phyloP scores from a whole-genome alignment of 805 yeast genomes.

The Brettanomyces sp. region DNA sequence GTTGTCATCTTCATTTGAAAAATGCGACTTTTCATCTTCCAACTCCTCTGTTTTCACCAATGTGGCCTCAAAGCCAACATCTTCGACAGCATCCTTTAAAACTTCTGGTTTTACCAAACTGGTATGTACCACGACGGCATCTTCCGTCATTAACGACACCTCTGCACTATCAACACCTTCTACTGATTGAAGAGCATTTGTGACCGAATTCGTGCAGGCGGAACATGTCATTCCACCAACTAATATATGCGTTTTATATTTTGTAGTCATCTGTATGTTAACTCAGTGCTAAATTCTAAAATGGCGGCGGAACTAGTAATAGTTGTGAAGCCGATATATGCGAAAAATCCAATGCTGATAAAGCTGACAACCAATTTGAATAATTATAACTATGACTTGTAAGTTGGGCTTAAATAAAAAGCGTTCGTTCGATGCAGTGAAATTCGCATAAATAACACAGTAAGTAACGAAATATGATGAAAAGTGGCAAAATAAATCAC shows the following conservation, averaged over 20 bases:
- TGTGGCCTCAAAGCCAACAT: slow-evolving; percentile 54
- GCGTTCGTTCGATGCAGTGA: too few relatives aligned
- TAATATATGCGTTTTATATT: slow-evolving; percentile 12
- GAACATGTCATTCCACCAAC: slow-evolving; percentile 88
- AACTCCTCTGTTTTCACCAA: not conserved
- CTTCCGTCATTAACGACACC: slow-evolving; percentile 71
- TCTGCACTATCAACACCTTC: slow-evolving; percentile 29
- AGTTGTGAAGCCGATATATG: too few relatives aligned
- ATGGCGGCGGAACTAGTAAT: too few relatives aligned
- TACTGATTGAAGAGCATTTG: slow-evolving; percentile 18
- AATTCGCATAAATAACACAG: too few relatives aligned
- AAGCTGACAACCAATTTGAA: too few relatives aligned
- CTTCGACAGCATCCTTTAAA: slow-evolving; percentile 53
- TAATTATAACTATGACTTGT: too few relatives aligned
- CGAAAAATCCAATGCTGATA: too few relatives aligned
- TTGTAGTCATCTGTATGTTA: not conserved
- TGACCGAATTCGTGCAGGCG: slow-evolving; percentile 66
- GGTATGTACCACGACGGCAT: slow-evolving; percentile 50
- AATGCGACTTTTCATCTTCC: not conserved
- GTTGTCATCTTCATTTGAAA: not conserved
- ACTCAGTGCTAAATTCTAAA: too few relatives aligned
- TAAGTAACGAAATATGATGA: too few relatives aligned
- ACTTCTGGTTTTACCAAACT: slow-evolving; percentile 19
- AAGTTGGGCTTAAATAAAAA: too few relatives aligned
- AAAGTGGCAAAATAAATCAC: too few relatives aligned